Evolutionary conservation across 1,139 yeast genomes (phyloP), one percentile per base, ranked within the genome.

Genomic region (Suhomyces maxii): DNA sequence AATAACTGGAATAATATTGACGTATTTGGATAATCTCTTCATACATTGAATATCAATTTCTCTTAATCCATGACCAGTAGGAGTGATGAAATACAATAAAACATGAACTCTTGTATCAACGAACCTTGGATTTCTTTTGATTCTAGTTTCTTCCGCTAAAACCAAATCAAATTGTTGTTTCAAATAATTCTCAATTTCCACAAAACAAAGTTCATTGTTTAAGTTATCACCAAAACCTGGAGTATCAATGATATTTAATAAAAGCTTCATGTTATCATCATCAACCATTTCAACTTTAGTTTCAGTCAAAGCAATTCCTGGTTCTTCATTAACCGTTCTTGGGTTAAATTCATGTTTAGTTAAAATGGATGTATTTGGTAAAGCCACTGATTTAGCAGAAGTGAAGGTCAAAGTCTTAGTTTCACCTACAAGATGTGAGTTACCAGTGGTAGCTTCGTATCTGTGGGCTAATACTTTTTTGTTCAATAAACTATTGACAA

Each of bases 81-180:
- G 84, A 43, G 83, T 82, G 50, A 86, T 77, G 56, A 86, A 84
- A 61, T 86, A 86, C 46, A 86, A 67, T 57, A 86, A 77, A 6
- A 80, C 82, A 60, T 86, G 95, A 39, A 86, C 89, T 59, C 91
- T 76, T 8, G 89, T 82, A 63, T 86, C 95, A 53, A 82, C 83
- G 56, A 86, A 86, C 46, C 90, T 68, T 30, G 95, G 95, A 59
- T 86, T 86, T 79, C 99, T 83, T 68, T 88, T 84, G 54, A 93
- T 89, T 53, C 96, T 80, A 13, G 95, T 85, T 65, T 93, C 98
- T 66, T 93, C 98, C 11, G 89, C 84, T 55, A 93, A 77, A 36
- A 91, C 95, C 57, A 87, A 89, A 66, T 93, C 99, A 65, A 88
- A 91, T 65, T 91, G 97, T 61, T 84, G 89, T 61, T 88, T 93